Conservation (phyloP, 768 basidiomycete species). For the Kwoniella sp. region DNA sequence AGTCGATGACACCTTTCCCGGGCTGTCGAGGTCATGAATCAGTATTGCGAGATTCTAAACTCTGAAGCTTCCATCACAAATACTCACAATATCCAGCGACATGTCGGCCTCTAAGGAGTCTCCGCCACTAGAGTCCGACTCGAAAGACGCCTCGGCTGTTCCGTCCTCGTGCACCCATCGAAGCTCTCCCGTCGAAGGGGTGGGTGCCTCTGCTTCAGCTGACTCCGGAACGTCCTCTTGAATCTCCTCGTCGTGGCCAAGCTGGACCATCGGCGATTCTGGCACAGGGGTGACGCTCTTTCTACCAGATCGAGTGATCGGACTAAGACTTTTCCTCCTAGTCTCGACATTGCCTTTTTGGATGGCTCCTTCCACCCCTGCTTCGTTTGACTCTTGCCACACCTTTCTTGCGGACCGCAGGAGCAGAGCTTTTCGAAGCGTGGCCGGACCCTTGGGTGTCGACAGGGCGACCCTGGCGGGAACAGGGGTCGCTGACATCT, state of each 20-base stretch:
- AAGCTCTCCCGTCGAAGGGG: conserved; percentile 4
- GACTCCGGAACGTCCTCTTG: conserved; percentile 22
- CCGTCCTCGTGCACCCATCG: conserved; percentile 40
- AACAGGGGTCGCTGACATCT: conserved; percentile 14
- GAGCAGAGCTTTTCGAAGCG: conserved; percentile 50
- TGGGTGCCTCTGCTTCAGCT: conserved; percentile 16
- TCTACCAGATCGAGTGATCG: conserved; percentile 16
- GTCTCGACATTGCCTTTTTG: conserved; percentile 31
- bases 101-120: conserved; percentile 58
- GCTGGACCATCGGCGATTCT: not conserved
- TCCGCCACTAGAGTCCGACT: conserved; percentile 62
- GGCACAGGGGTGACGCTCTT: conserved; percentile 26
- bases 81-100: conserved; percentile 45
- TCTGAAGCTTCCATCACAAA: not conserved
- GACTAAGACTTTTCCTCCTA: conserved; percentile 41
- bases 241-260: conserved; percentile 12
- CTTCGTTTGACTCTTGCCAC: conserved; percentile 39
- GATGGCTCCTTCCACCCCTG: conserved; percentile 44
- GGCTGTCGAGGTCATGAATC: conserved; percentile 10
- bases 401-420: conserved; percentile 49
- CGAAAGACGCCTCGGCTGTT: conserved; percentile 57
- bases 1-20: conserved; percentile 13
- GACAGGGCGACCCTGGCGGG: conserved; percentile 34
- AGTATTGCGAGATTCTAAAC: not conserved
- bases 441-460: conserved; percentile 39